Conservation (phyloP, 495 filamentous ascomycete genomes). For the Penicillium robsamsonii region DNA sequence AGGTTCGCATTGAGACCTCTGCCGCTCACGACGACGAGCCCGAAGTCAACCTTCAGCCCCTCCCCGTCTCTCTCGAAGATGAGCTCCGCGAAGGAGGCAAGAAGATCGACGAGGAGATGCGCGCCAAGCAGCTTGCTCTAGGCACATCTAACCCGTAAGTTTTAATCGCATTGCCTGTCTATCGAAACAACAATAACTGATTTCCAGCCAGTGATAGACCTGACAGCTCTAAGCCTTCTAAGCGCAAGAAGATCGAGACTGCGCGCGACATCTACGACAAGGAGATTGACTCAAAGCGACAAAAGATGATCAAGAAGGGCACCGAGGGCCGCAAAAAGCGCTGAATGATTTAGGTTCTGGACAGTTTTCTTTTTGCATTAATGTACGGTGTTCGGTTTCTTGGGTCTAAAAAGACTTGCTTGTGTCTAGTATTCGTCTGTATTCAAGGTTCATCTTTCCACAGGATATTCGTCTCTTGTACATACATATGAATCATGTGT, state of each 20-base stretch:
- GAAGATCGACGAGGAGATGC: conserved; percentile 65
- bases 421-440: conserved; percentile 18
- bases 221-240: conserved; percentile 62
- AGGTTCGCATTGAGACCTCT: conserved; percentile 42
- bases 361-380: conserved; percentile 26
- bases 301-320: conserved; percentile 53
- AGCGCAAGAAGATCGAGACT: conserved; percentile 75
- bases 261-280: conserved; percentile 52
- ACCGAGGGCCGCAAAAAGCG: conserved; percentile 47
- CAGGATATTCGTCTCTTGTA: conserved; percentile 18
- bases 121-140: conserved; percentile 75
- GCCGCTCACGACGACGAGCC: conserved; percentile 63
- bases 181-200: conserved; percentile 46
- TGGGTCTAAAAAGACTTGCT: conserved; percentile 11
- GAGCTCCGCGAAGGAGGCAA: conserved; percentile 83
- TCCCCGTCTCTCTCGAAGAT: conserved; percentile 73
- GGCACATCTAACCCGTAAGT: conserved; percentile 88
- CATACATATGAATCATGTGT: conserved; percentile 23
- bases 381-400: conserved; percentile 21
- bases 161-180: neutral
- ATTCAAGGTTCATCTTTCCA: conserved; percentile 13
- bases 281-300: conserved; percentile 48
- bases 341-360: conserved; percentile 17
- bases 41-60: conserved; percentile 61
- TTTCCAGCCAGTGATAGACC: conserved; percentile 70